Evolutionary conservation across 768 basidiomycete genomes (phyloP), one percentile per base, ranked within the genome.

Genomic region (Rhizopogon roseolus): DNA sequence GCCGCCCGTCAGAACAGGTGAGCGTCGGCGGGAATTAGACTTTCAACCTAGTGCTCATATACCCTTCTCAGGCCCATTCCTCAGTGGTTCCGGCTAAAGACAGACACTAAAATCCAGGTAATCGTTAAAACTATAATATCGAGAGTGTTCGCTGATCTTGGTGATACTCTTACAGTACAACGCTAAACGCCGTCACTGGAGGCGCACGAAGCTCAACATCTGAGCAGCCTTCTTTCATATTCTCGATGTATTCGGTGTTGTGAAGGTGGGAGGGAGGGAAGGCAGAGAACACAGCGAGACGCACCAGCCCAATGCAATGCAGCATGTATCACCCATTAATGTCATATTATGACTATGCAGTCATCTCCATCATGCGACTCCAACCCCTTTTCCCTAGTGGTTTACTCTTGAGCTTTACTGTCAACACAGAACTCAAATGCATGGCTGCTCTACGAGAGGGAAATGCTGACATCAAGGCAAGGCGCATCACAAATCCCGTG

Each of bases 81-180:
- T 60, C 96, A 98, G 69, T 99, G 96, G 96, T 98, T 97, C 85
- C 93, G 94, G 62, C 79, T 95, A 58, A 98, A 97, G 82, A 84
- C 90, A 65, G 96, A 93, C 71, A 89, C 88, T 59, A 95, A 97
- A 81, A 95, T 92, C 63, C 90, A 93, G 76, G 90, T 90, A 65
- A 64, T 66, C 55, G 10, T 25, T 29, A 8, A 22, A 34, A 4
- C 22, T 38, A 32, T n/a, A n/a, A 8, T 19, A 16, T 2, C 19
- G 5, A 8, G 32, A 22, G 5, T 2, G 4, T 22, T 53, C 25
- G 14, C 46, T 48, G 34, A 48, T 25, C 19, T 2, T 8, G 40
- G 40, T 17, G n/a, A 6, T 9, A 16, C 19, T 22, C 10, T 41
- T 41, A 58, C 60, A 93, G 88, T 93, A 93, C 71, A 93, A 93